A percentile compares a stretch with the other conserved stretches of the same genome.
Conservation (phyloP, 2,329 filamentous ascomycete genomes). For the Cytospora chrysosperma region DNA sequence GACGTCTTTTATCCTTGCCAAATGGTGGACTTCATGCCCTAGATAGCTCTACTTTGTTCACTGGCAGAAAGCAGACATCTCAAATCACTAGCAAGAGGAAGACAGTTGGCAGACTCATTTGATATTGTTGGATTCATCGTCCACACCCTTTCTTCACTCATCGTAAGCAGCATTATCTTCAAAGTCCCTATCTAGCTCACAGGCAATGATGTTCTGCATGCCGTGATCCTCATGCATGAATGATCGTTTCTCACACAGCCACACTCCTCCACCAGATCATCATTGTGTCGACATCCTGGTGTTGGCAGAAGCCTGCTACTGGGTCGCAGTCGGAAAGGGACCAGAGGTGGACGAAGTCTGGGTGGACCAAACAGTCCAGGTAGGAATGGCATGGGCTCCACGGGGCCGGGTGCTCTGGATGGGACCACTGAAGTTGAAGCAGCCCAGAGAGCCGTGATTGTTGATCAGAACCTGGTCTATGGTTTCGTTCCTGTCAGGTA, state of each 20-base stretch:
- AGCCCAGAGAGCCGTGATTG: conserved; percentile 38
- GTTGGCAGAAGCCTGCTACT: neutral
- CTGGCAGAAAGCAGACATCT: no score
- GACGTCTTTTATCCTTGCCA: no score
- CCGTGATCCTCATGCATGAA: neutral
- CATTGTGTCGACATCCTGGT: neutral
- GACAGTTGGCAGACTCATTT: no score
- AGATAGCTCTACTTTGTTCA: no score
- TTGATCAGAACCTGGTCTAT: conserved; percentile 39
- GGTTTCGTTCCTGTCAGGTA: neutral
- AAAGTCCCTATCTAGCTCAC: neutral
- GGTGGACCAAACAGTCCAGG: neutral
- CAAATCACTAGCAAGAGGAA: no score
- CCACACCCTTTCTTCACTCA: neutral
- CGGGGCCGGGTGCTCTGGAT: neutral
- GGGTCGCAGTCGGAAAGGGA: neutral
- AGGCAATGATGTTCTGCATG: neutral
- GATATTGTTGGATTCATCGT: neutral
- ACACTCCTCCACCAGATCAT: neutral
- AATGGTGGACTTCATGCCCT: no score
- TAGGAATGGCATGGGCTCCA: neutral
- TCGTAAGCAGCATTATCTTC: no score
- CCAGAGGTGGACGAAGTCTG: neutral
- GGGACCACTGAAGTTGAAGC: conserved; percentile 36
- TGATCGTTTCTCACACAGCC: neutral